phyloP scores from a whole-genome alignment of 306 rosid genomes.

The Rosa persica region DNA sequence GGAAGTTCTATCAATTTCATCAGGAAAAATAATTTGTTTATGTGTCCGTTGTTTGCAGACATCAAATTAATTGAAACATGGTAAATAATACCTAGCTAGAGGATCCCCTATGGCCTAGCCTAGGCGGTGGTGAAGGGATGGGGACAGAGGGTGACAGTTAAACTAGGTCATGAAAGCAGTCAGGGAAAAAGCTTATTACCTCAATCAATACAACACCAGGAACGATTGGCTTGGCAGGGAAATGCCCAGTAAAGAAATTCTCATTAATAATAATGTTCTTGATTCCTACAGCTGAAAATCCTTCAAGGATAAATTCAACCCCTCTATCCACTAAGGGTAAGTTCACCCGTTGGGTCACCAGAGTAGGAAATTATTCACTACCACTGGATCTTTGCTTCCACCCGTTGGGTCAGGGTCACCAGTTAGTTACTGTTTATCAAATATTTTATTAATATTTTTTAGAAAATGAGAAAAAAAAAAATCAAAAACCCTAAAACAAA shows the following conservation, averaged over 20 bases:
- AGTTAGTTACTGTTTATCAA: too few relatives aligned
- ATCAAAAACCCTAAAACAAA: too few relatives aligned
- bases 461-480: too few relatives aligned
- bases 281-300: constrained; percentile 51
- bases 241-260: constrained; percentile 95
- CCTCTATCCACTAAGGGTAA: constrained; percentile 94
- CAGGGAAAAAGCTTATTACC: constrained; percentile 39
- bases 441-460: too few relatives aligned
- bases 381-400: too few relatives aligned
- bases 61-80: neutral
- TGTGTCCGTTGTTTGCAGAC: neutral
- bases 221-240: constrained; percentile 94
- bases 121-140: too few relatives aligned
- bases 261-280: constrained; percentile 78
- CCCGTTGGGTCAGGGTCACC: too few relatives aligned
- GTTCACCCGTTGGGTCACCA: too few relatives aligned
- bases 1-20: neutral
- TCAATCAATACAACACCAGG: constrained; percentile 97
- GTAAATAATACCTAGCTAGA: too few relatives aligned
- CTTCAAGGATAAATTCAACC: constrained; percentile 46
- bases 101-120: too few relatives aligned
- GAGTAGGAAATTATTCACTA: too few relatives aligned
- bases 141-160: neutral
- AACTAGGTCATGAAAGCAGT: neutral
- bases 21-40: neutral